Percentiles rank a stretch among this genome's conserved stretches.
Evolutionary conservation across 2,329 filamentous ascomycete species (phyloP).

Genomic region (Cladosporium sp.): DNA sequence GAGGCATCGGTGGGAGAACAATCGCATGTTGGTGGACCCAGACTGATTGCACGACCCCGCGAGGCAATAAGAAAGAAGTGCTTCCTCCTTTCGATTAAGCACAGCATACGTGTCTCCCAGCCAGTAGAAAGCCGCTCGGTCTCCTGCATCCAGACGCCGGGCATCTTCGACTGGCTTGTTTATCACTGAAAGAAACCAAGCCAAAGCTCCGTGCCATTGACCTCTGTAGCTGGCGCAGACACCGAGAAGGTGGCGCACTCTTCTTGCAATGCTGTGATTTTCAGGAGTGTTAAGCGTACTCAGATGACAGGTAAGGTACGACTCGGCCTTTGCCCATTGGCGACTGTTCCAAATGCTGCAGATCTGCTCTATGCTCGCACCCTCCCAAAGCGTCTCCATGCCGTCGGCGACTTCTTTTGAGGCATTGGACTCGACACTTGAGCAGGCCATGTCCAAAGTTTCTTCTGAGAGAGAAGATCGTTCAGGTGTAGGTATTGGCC

Average conservation of each 20-base stretch:
- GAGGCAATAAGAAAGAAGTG: constrained; percentile 22
- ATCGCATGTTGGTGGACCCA: neutral
- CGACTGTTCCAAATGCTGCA: constrained; percentile 3
- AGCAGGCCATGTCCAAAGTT: too few relatives aligned
- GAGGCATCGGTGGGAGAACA: neutral
- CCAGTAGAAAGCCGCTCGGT: constrained; percentile 25
- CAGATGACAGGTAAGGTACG: neutral
- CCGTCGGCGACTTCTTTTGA: neutral
- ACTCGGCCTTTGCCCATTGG: constrained; percentile 5
- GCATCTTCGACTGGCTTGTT: constrained; percentile 16
- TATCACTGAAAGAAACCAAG: constrained; percentile 19
- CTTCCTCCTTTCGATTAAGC: constrained; percentile 20
- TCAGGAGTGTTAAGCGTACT: neutral
- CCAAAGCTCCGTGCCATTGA: constrained; percentile 17
- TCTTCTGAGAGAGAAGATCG: too few relatives aligned
- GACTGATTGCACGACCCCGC: constrained; percentile 9
- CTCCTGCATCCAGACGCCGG: constrained; percentile 19
- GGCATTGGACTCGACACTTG: too few relatives aligned
- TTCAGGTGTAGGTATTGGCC: too few relatives aligned
- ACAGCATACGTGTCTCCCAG: constrained; percentile 22
- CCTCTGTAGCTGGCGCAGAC: constrained; percentile 22
- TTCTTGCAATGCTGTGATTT: constrained; percentile 6
- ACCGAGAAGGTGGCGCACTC: constrained; percentile 20
- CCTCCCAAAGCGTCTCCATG: neutral
- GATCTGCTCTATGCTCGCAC: neutral